Percentiles rank a stretch among this genome's conserved stretches.
phyloP scores from a whole-genome alignment of 371 early-diverging fungal species.

The Mucor lusitanicus region DNA sequence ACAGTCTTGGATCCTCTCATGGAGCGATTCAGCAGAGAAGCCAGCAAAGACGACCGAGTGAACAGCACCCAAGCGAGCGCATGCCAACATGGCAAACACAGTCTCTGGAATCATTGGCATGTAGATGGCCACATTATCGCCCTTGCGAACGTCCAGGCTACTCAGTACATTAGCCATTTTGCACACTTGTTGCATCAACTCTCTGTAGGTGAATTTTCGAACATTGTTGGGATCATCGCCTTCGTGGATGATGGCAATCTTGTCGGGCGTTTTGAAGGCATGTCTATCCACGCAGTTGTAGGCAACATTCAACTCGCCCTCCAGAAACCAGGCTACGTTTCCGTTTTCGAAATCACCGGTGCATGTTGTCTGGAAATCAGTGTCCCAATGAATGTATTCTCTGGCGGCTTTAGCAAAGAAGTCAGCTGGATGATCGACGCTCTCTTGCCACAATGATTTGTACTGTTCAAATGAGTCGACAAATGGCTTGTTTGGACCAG shows the following conservation, averaged over 20 bases:
- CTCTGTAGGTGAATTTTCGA: constrained; percentile 76
- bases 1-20: constrained; percentile 79
- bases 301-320: constrained; percentile 92
- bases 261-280: constrained; percentile 69
- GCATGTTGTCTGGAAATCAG: constrained; percentile 73
- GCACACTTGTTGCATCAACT: constrained; percentile 78
- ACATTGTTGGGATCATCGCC: constrained; percentile 81
- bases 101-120: constrained; percentile 98
- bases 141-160: constrained; percentile 79
- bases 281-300: constrained; percentile 98
- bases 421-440: constrained; percentile 63
- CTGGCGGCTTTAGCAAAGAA: constrained; percentile 81
- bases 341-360: constrained; percentile 71
- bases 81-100: constrained; percentile 87
- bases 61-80: constrained; percentile 88
- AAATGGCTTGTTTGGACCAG: constrained; percentile 1
- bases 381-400: constrained; percentile 75
- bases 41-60: constrained; percentile 93
- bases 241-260: constrained; percentile 86
- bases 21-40: constrained; percentile 83
- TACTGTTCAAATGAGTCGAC: constrained; percentile 49
- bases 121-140: constrained; percentile 91
- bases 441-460: constrained; percentile 64
- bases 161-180: constrained; percentile 81
- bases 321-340: constrained; percentile 91